Evolutionary conservation across 148 eudicot genomes (phyloP).

Genomic region (Gaultheria prostrata): DNA sequence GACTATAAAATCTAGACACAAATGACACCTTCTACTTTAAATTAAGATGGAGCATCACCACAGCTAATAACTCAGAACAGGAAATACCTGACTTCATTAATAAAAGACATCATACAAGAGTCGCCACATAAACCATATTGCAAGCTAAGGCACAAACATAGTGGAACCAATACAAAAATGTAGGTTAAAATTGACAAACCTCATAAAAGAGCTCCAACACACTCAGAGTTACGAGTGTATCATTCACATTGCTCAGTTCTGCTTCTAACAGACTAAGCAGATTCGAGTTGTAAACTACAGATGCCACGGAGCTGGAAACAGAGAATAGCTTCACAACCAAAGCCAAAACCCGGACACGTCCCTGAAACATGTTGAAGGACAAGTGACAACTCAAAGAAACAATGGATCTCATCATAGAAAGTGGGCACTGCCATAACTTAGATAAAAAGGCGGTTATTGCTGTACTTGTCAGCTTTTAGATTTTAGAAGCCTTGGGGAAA

Average conservation of each 20-base stretch:
- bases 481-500: slow-evolving; percentile 1
- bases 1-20: not conserved
- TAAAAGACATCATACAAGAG: not conserved
- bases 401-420: slow-evolving; percentile 2
- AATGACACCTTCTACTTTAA: not conserved
- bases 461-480: not conserved
- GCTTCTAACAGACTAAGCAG: slow-evolving; percentile 65
- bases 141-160: not conserved
- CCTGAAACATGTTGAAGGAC: slow-evolving; percentile 43
- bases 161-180: not conserved
- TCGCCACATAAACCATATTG: not conserved
- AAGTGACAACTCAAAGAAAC: slow-evolving; percentile 13
- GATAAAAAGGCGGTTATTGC: not conserved
- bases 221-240: slow-evolving; percentile 68
- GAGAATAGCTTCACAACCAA: slow-evolving; percentile 91
- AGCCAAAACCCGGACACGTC: slow-evolving; percentile 78
- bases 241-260: slow-evolving; percentile 64
- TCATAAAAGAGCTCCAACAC: slow-evolving; percentile 82
- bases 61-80: slow-evolving; percentile 8
- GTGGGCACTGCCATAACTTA: not conserved
- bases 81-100: not conserved
- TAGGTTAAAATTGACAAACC: slow-evolving; percentile 34
- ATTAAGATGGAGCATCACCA: not conserved
- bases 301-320: slow-evolving; percentile 66
- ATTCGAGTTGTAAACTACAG: slow-evolving; percentile 61